Base-by-base conservation (phyloP, 306 rosid genomes). In the Alnus rubra region DNA sequence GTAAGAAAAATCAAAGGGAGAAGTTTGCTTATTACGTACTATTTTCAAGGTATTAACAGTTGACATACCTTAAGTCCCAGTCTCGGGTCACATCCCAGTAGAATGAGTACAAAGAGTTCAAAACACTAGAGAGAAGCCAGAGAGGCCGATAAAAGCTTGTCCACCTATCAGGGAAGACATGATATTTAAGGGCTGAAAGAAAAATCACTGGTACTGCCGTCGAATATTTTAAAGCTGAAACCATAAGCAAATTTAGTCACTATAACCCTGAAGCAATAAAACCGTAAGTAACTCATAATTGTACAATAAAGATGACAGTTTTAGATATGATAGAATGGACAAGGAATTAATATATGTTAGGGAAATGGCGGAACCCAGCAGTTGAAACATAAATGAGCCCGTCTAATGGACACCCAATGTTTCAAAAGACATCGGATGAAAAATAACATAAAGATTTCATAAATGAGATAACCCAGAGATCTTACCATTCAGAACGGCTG, bases 61-160 rank as follows among this genome's bases (percentile, higher is more conserved):
- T 79, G 76, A 50, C 85, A 75, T 87, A 96, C 99, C 97, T 88
- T 83, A 93, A 78, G 90, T 96, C 98, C 99, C 99, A 96, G 89
- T 96, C 99, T 75, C 97, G 89, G 69, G 88, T 89, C 85, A 96
- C 96, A 48, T 96, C 99, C 99, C 98, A 96, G 90, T 96, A 96
- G 90, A 96, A 96, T 51, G 99, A 96, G 85, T 96, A 96, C 73
- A 89, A 83, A 18, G 97, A 93, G 85, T 96, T 96, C 80, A 90
- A 82, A 78, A 96, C 94, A 82, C 96, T 81, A 13, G 98, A 93
- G 72, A 96, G 86, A 85, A 96, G 97, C 99, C 99, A 96, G 42
- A 96, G 97, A 72, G 97, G 99, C 82, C 97, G 92, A 86, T 95
- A 95, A 48, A 95, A 89, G 88, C 63, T 93, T 76, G 90, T 90